Evolutionary conservation across 306 rosid species (phyloP), one percentile per base, ranked within the genome.

Genomic region (Canavalia ensiformis): DNA sequence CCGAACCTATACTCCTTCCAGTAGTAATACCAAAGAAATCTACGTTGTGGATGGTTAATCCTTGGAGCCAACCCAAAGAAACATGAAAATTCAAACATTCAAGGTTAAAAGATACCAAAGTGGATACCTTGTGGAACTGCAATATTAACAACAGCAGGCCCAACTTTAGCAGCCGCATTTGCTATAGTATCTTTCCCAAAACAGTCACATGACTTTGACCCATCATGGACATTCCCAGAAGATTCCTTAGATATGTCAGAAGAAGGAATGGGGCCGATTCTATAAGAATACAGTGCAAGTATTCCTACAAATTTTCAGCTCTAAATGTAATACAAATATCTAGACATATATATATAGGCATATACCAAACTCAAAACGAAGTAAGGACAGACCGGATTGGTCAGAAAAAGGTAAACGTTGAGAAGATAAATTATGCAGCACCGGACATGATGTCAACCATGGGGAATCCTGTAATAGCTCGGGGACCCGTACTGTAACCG

Each of bases 131-230:
- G 90, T n/a, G 90, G 85, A 84, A 86, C 73, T 30, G 96, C 84
- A 72, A 93, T 75, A 59, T 95, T 93, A 28, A 95, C 98, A 76
- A 95, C 99, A 50, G 99, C 91, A 64, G 99, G 98, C 4, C 86
- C 95, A 1, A 90, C 95, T 82, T 69, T 86, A 1, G 99, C 92
- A 28, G 98, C 98, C 0, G 99, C 99, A 81, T 90, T 91, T 8
- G 98, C 97, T 82, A 95, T 84, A 25, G 97, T 84, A 84, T 95
- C 90, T 85, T 88, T 88, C 1, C 94, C 89, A 82, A 93, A 86
- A 88, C 90, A 93, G 35, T 69, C 80, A 82, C 83, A 71, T 6
- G 88, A 81, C 75, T 89, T 90, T 5, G 90, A 84, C 28, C 65
- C 78, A 77, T 76, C 82, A 77, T 62, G 74, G 44, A 84, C 70